Conservation (phyloP, 129 eudicot species). For the Centrapalus pauciflorus region DNA sequence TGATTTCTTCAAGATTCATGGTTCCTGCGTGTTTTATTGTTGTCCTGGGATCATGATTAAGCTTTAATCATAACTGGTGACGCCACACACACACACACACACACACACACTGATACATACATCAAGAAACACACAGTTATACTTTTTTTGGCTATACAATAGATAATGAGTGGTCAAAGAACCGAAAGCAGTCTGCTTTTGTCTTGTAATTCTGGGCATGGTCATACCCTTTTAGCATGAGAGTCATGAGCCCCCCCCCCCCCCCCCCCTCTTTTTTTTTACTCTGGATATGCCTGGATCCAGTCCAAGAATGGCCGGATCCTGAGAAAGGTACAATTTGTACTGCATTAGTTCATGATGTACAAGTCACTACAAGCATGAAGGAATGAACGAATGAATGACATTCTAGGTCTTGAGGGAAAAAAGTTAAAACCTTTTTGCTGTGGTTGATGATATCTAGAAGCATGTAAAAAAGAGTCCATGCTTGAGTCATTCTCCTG, state of each 20-base stretch:
- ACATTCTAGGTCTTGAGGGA: constrained; percentile 2
- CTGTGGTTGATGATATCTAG: constrained; percentile 13
- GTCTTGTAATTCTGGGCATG: background rate
- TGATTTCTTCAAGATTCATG: constrained; percentile 11
- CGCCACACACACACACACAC: constrained; percentile 13
- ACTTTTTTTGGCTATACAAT: background rate
- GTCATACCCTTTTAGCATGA: constrained; percentile 5
- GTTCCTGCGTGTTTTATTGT: background rate
- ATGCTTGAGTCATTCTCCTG: constrained; percentile 12
- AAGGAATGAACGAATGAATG: too few relatives aligned
- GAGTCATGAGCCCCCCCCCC: constrained; percentile 13
- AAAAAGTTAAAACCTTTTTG: constrained; percentile 10
- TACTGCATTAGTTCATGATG: constrained; percentile 10
- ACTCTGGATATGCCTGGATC: constrained; percentile 4
- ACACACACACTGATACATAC: constrained; percentile 13
- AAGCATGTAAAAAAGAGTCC: constrained; percentile 23
- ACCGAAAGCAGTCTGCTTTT: constrained; percentile 13
- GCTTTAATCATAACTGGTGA: background rate
- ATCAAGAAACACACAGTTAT: constrained; percentile 14
- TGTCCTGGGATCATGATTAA: constrained; percentile 5
- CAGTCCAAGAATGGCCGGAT: constrained; percentile 19
- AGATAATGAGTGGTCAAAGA: constrained; percentile 18
- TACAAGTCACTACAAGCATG: constrained; percentile 8
- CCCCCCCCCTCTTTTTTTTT: background rate
- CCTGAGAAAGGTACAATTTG: constrained; percentile 2